phyloP scores from a whole-genome alignment of 148 eudicot species.

The Polygonum aviculare region DNA sequence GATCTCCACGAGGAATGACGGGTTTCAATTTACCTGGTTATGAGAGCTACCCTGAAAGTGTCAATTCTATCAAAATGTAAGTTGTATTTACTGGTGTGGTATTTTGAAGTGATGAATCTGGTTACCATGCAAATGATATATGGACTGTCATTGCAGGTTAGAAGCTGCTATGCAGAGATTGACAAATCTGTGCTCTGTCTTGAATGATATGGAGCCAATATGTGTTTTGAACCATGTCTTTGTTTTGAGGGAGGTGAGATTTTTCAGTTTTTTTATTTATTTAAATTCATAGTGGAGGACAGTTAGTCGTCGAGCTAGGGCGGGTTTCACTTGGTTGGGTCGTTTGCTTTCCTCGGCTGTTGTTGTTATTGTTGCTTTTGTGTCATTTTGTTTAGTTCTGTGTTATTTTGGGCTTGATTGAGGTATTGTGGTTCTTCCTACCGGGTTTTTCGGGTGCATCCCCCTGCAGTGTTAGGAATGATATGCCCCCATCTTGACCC shows the following conservation, averaged over 20 bases:
- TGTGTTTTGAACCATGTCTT: conserved; percentile 96
- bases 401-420: too few species aligned
- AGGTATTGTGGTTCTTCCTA: too few species aligned
- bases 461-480: too few species aligned
- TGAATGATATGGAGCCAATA: conserved; percentile 99
- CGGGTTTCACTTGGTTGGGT: too few species aligned
- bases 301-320: too few species aligned
- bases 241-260: conserved; percentile 90
- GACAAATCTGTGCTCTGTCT: conserved; percentile 96
- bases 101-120: not conserved
- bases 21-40: conserved; percentile 79
- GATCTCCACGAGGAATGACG: conserved; percentile 69
- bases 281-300: too few species aligned
- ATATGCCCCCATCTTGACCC: too few species aligned
- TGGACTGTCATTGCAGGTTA: conserved; percentile 54
- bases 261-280: not conserved
- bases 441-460: too few species aligned
- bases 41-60: conserved; percentile 93
- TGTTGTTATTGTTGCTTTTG: too few species aligned
- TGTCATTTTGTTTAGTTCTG: too few species aligned
- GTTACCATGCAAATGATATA: not conserved
- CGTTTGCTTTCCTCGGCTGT: too few species aligned
- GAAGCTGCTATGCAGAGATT: conserved; percentile 99
- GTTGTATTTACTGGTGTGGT: conserved; percentile 12
- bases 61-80: conserved; percentile 81